Evolutionary conservation across 192 early-diverging fungal species (phyloP).

Genomic region (Coemansia biformis): DNA sequence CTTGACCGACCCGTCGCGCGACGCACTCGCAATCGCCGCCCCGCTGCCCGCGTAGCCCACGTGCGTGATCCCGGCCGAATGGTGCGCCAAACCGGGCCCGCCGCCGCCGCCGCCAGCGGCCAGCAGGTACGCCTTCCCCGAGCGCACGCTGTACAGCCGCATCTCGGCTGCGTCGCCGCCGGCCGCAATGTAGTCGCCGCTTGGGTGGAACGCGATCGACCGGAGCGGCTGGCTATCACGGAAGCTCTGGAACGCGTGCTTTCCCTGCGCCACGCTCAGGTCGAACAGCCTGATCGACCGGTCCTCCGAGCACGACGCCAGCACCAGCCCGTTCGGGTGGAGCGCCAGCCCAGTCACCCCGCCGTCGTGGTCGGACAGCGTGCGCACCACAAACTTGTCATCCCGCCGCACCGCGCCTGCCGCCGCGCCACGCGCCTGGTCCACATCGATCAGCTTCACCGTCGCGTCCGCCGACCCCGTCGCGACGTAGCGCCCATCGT

Average conservation of each 20-base stretch:
- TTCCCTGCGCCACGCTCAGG: constrained; percentile 72
- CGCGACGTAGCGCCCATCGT: constrained; percentile 74
- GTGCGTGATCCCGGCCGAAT: constrained; percentile 48
- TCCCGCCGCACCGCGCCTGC: constrained; percentile 57
- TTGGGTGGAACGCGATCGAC: constrained; percentile 88
- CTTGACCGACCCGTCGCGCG: constrained; percentile 79
- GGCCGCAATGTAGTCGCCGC: constrained; percentile 79
- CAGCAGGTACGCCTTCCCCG: constrained; percentile 71
- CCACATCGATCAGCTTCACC: constrained; percentile 85
- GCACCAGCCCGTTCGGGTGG: constrained; percentile 87
- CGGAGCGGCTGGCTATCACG: constrained; percentile 73
- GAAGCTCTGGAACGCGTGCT: constrained; percentile 78
- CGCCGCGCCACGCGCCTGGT: constrained; percentile 70
- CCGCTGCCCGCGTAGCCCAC: constrained; percentile 71
- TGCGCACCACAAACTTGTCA: constrained; percentile 83
- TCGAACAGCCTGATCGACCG: constrained; percentile 86
- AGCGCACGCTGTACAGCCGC: constrained; percentile 82
- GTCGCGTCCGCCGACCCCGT: constrained; percentile 86
- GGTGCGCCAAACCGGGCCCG: constrained; percentile 25
- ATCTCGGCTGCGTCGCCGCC: constrained; percentile 74
- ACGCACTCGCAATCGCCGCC: constrained; percentile 66
- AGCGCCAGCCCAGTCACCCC: constrained; percentile 81
- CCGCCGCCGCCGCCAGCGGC: constrained; percentile 35
- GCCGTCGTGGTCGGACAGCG: constrained; percentile 80
- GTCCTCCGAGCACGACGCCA: constrained; percentile 84